These are phyloP conservation scores for Plasmodium billcollinsi DNA, from an alignment of 169 alveolate species.

Conservation along the genomic window DNA sequence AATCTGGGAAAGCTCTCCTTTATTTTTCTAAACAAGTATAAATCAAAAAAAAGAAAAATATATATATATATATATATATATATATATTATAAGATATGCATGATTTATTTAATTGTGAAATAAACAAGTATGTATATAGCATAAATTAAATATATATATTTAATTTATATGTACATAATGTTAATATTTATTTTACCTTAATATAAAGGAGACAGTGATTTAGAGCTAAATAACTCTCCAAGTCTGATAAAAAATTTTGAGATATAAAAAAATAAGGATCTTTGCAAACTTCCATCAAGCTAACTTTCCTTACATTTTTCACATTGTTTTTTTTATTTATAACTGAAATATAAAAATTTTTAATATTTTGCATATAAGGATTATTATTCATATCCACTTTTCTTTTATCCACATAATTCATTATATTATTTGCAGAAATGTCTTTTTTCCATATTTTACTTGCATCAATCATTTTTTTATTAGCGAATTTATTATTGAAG, in stretches of 20 bases:
- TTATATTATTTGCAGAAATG: background rate
- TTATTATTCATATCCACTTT: background rate
- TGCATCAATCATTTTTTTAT: background rate
- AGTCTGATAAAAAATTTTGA: constrained; percentile 38
- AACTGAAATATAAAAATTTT: constrained; percentile 29
- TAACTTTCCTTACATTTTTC: constrained; percentile 48
- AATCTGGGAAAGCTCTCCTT: constrained; percentile 34
- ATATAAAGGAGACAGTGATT: constrained; percentile 66
- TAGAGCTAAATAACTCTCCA: constrained; percentile 58
- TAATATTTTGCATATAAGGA: constrained; percentile 17
- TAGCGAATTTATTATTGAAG: background rate
- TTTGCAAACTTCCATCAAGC: constrained; percentile 38
- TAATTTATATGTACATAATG: background rate
- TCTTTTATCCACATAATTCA: background rate
- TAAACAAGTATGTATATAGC: background rate
- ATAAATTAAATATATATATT: background rate
- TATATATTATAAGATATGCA: background rate
- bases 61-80: background rate
- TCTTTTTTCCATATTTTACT: background rate
- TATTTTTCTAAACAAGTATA: constrained; percentile 28
- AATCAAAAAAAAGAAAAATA: background rate
- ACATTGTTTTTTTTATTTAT: constrained; percentile 50
- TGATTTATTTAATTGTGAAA: background rate
- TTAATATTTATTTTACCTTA: constrained; percentile 18
- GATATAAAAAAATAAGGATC: constrained; percentile 37